These are phyloP conservation scores for Linum trigynum DNA, from an alignment of 345 rosid species.

Conservation along the genomic window DNA sequence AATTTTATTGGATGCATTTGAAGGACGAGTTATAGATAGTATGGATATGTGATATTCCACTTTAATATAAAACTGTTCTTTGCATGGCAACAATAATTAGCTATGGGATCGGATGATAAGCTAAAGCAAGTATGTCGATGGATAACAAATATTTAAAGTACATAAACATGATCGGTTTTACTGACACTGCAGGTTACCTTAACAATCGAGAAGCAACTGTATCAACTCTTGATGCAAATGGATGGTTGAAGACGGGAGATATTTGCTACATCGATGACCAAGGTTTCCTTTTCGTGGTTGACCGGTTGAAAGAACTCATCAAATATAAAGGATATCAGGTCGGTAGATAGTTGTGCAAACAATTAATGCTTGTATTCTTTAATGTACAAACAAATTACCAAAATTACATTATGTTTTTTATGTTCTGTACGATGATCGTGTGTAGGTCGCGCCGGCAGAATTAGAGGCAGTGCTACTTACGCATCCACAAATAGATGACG, in stretches of 20 bases:
- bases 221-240: slow-evolving; percentile 62
- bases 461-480: slow-evolving; percentile 70
- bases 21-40: too few relatives aligned
- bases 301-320: slow-evolving; percentile 83
- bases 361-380: too few relatives aligned
- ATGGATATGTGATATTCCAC: neutral
- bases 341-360: neutral
- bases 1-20: too few relatives aligned
- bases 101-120: neutral
- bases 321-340: slow-evolving; percentile 97
- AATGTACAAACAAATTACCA: too few relatives aligned
- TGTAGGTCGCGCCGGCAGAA: slow-evolving; percentile 86
- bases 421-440: too few relatives aligned
- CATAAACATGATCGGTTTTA: too few relatives aligned
- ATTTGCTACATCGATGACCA: slow-evolving; percentile 76
- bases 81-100: neutral
- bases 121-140: too few relatives aligned
- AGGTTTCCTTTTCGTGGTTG: slow-evolving; percentile 76
- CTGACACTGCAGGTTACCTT: slow-evolving; percentile 52
- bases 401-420: too few relatives aligned
- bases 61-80: neutral
- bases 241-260: slow-evolving; percentile 95
- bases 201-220: slow-evolving; percentile 64
- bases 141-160: too few relatives aligned
- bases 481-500: slow-evolving; percentile 59